Base-by-base conservation (phyloP, 768 basidiomycete species). In the Cyathus striatus region DNA sequence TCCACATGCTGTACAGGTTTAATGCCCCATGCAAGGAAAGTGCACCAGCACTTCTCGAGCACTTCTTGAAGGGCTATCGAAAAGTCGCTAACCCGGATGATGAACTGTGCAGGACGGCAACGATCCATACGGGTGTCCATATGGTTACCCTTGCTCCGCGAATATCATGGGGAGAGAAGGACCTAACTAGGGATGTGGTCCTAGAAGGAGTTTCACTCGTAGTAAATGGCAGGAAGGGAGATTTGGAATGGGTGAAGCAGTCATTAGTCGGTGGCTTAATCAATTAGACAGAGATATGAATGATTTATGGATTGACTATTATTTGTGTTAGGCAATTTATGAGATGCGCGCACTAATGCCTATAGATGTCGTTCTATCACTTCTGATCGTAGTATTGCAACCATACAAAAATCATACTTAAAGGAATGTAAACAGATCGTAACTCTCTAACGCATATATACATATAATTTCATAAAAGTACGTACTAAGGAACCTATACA, bases 91-190 rank as follows among this genome's bases (percentile, higher is more conserved):
- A 25, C 13, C 58, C 65, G 18, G 54, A 52, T 5, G 51, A 49
- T 5, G 56, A 66, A 13, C 47, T 65, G 5, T 66, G 64, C 21
- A 55, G 61, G 22, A 55, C 53, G 6, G 67, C 76, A 9, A 33
- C 71, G 36, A 54, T 63, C 4, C 81, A 81, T 40, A 61, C 72
- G 37, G 84, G 82, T 0, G 68, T 67, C 10, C 84, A 86, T 57
- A 55, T 76, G 25, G 71, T 75, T 7, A 65, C 70, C 3, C 68
- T 63, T 53, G 79, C 78, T 6, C 70, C 78, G 5, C 65, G 78
- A 2, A 48, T 64, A 4, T 49, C 58, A 2, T 84, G 81, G 83
- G 70, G 73, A 26, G 63, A 58, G 23, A 69, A 63, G 45, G 68
- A 76, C 45, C 58, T 53, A 40, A 75, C 70, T 23, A 67, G 77